These are phyloP conservation scores for Claviceps sp. DNA, from an alignment of 2,329 filamentous ascomycete genomes.

Conservation along the genomic window DNA sequence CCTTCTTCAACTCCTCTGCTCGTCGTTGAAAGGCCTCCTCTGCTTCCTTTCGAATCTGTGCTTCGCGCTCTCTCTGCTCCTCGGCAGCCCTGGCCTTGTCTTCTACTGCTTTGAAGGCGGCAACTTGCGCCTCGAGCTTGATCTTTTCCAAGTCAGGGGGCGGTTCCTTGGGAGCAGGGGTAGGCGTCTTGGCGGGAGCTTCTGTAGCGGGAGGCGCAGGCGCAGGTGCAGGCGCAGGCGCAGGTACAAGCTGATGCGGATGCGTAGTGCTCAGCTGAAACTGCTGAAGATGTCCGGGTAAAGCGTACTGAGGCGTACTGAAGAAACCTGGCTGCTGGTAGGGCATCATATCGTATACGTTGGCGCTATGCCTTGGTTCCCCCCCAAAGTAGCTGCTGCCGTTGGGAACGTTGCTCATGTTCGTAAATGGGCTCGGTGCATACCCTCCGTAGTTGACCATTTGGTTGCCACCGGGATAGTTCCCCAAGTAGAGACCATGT, in stretches of 20 bases:
- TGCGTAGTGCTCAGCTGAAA: constrained; percentile 25
- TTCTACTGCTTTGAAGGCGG: constrained; percentile 32
- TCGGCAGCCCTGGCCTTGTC: constrained; percentile 32
- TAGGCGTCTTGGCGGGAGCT: constrained; percentile 15
- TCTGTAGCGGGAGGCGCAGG: constrained; percentile 20
- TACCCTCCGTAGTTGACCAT: constrained; percentile 34
- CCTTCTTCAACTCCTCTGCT: constrained; percentile 27
- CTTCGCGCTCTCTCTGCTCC: constrained; percentile 29
- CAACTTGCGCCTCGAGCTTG: constrained; percentile 46
- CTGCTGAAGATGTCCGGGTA: constrained; percentile 19
- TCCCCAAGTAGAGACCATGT: constrained; percentile 29
- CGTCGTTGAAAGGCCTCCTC: constrained; percentile 28
- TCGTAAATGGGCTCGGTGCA: constrained; percentile 29
- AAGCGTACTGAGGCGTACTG: constrained; percentile 6
- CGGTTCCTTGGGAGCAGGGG: constrained; percentile 28
- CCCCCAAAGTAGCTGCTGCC: constrained; percentile 28
- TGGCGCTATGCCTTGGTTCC: constrained; percentile 19
- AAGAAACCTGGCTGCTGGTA: constrained; percentile 24
- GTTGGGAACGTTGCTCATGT: constrained; percentile 24
- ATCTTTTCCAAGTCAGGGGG: constrained; percentile 43
- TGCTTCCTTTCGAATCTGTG: constrained; percentile 31
- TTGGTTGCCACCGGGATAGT: constrained; percentile 24
- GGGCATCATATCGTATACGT: constrained; percentile 37
- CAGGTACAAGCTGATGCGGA: constrained; percentile 15
- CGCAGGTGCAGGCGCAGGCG: too few species aligned